Conservation (phyloP, 140 eudicot genomes). For the Anethum foeniculum region DNA sequence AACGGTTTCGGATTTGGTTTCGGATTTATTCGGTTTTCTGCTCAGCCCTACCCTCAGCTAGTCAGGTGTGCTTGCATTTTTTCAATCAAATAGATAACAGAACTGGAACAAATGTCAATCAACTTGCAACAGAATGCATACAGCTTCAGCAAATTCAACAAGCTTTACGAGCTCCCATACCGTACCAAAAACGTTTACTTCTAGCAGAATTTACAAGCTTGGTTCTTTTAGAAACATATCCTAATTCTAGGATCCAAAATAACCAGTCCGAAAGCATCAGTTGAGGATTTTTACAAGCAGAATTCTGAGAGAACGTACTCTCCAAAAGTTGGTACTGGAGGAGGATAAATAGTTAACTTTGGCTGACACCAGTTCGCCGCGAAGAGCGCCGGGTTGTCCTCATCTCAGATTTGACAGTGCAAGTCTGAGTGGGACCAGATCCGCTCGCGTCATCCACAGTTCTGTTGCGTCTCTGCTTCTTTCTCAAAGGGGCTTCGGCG, state of each 20-base stretch:
- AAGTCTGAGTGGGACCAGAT: conserved; percentile 4
- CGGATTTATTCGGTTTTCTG: too few species aligned
- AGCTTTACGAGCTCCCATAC: neutral
- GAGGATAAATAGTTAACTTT: neutral
- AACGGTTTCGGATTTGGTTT: too few species aligned
- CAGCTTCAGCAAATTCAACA: neutral
- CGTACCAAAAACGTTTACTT: neutral
- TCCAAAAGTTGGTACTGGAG: neutral
- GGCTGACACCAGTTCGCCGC: neutral
- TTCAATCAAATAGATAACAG: neutral
- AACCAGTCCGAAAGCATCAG: neutral
- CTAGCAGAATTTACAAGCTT: neutral
- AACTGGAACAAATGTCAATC: neutral
- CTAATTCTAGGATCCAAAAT: neutral
- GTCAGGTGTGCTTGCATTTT: too few species aligned
- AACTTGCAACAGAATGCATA: neutral
- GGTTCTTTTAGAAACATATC: neutral
- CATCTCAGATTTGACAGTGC: neutral
- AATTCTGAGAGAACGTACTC: neutral
- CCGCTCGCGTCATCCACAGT: neutral
- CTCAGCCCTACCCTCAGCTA: too few species aligned
- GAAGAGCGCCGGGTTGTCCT: conserved; percentile 11
- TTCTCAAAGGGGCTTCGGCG: neutral
- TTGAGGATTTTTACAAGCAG: neutral
- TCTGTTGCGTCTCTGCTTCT: neutral